Base-by-base conservation (phyloP, 352 stramenopile genomes). In the Globisporangium canariense region DNA sequence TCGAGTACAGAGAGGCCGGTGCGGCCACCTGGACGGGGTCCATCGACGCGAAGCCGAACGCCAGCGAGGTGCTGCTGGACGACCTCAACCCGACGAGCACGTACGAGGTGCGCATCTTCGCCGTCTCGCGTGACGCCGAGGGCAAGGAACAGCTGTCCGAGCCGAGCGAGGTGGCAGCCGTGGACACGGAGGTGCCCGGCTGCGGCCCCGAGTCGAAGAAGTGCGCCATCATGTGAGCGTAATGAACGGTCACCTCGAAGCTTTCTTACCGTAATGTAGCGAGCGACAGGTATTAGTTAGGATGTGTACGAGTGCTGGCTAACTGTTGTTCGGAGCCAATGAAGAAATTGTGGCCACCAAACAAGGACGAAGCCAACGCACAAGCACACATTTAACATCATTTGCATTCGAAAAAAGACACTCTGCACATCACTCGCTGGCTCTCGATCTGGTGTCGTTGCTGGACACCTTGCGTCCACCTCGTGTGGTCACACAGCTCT, bases 61-160 rank as follows among this genome's bases (percentile, higher is more conserved):
- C 78, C 5, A 68, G 62, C 4, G 73, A 83, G 32, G 78, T 92
- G 53, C 30, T 91, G 65, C 75, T 96, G 57, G 86, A 96, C 68
- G 88, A 96, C 58, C 73, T 96, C 14, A 93, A 93, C 75, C 88
- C 88, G 30, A 94, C 88, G 47, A 91, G 86, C 78, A 89, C 88
- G 49, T 96, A 96, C 71, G 81, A 96, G 64, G 81, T 96, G 62
- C 86, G 88, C 50, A 73, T 96, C 51, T 91, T 88, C 68, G 75
- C 81, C 8, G 72, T 93, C 28, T 57, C 64, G 7, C 79, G 76
- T 47, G 56, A 58, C 47, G 65, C 50, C 13, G 69, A 82, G 41
- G 77, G 71, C 25, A 66, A 73, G 20, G 72, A 86, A 40, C 52
- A 77, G 30, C 61, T 90, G 10, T 91, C 83, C 16, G 34, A 51